These are phyloP conservation scores for Starmerella vitae DNA, from an alignment of 805 yeast genomes.

Conservation along the genomic window DNA sequence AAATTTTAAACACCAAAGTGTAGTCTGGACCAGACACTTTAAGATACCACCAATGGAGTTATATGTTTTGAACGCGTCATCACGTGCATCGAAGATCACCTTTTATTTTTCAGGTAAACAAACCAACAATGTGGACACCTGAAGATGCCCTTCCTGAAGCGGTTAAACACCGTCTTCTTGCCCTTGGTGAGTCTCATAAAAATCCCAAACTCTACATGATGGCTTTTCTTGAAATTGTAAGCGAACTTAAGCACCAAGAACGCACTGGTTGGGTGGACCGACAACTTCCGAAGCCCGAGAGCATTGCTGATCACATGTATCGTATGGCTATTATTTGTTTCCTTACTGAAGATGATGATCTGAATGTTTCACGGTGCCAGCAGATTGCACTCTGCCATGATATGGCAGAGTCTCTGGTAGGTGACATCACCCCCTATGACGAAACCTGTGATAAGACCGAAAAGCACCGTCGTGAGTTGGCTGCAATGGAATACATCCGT, in stretches of 20 bases:
- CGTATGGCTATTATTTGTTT: conserved; percentile 76
- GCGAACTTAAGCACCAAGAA: conserved; percentile 59
- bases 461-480: conserved; percentile 69
- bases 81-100: background rate
- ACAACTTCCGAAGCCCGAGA: conserved; percentile 43
- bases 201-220: conserved; percentile 22
- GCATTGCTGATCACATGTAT: conserved; percentile 91
- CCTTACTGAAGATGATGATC: conserved; percentile 40
- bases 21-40: too few species aligned
- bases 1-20: too few species aligned
- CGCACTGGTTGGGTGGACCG: conserved; percentile 93
- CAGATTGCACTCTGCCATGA: conserved; percentile 86
- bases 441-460: conserved; percentile 51
- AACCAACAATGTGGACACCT: conserved; percentile 36
- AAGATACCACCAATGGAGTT: too few species aligned
- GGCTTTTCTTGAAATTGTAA: conserved; percentile 53
- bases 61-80: background rate
- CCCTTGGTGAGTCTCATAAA: conserved; percentile 5
- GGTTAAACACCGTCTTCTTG: conserved; percentile 30
- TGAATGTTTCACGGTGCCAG: conserved; percentile 57
- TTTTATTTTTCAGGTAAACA: background rate
- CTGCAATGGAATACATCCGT: conserved; percentile 54
- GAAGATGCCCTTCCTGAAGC: conserved; percentile 40
- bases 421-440: conserved; percentile 84
- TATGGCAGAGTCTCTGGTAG: conserved; percentile 86